These are phyloP conservation scores for Davidsoniella eucalypti DNA, from an alignment of 2,329 filamentous ascomycete genomes.

Conservation along the genomic window DNA sequence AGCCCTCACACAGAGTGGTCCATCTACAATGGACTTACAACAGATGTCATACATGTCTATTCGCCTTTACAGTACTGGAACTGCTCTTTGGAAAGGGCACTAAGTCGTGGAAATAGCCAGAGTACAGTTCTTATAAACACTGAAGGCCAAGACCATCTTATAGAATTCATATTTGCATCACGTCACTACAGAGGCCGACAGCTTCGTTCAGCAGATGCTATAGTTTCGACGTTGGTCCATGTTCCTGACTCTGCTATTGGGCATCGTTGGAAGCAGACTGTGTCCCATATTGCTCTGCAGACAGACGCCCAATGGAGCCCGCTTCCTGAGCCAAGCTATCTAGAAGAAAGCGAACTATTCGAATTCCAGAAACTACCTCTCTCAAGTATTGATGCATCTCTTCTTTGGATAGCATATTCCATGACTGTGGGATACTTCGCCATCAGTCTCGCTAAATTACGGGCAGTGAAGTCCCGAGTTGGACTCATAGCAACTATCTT, in stretches of 20 bases:
- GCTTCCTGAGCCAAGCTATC: slow-evolving; percentile 40
- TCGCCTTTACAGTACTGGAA: slow-evolving; percentile 74
- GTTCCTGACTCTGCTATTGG: slow-evolving; percentile 47
- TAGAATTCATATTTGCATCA: neutral
- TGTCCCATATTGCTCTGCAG: slow-evolving; percentile 33
- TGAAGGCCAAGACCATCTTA: neutral
- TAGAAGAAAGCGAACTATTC: slow-evolving; percentile 44
- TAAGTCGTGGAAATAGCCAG: slow-evolving; percentile 45
- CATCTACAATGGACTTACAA: slow-evolving; percentile 40
- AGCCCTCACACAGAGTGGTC: slow-evolving; percentile 24
- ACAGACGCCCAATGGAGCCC: slow-evolving; percentile 43
- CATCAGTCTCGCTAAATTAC: slow-evolving; percentile 48
- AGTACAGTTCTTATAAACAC: slow-evolving; percentile 33
- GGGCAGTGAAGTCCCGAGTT: slow-evolving; percentile 58
- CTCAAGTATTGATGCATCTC: slow-evolving; percentile 45
- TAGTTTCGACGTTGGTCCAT: slow-evolving; percentile 64
- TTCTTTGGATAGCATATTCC: slow-evolving; percentile 48
- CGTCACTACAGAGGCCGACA: neutral
- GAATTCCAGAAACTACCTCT: slow-evolving; percentile 67
- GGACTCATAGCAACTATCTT: slow-evolving; percentile 57
- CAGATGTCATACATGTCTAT: slow-evolving; percentile 28
- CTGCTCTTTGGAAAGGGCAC: slow-evolving; percentile 42
- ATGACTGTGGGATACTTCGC: slow-evolving; percentile 49
- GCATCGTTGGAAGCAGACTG: slow-evolving; percentile 45
- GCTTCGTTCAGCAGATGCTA: slow-evolving; percentile 47